Evolutionary conservation across 768 basidiomycete species (phyloP), one percentile per base, ranked within the genome.

Genomic region (Fomitopsis serialis): DNA sequence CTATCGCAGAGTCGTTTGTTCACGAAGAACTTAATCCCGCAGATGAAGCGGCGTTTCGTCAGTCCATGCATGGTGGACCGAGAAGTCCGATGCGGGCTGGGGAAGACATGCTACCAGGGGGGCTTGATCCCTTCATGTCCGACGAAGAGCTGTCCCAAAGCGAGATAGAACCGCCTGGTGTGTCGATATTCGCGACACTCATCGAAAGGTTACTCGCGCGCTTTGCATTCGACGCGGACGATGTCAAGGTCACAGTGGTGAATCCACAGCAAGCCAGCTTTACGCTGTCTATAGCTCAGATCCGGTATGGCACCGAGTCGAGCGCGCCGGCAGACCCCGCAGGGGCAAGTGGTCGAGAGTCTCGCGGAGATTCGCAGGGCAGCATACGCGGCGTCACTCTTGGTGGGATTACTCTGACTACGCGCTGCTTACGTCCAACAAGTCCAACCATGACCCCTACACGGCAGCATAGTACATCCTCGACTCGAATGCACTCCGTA

Each of bases 1-100:
- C 85, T n/a, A 81, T 87, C 13, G 90, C 93, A 1, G 86, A 92
- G 59, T 83, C 86, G 3, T 98, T 98, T 69, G 74, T 96, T 23
- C 87, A 94, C 45, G 78, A 90, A 57, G 91, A 94, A 63, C 73
- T 97, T 47, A 77, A 83, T 22, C 73, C 79, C 7, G 74, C 74
- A 56, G 92, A 96, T 63, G 89, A 85, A 60, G 81, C 79, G 7
- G 73, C 79, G 29, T 74, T 95, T 21, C 79, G 83, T 61, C 77
- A 84, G 54, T 91, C 91, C 1, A 68, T 93, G 45, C 80, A 80
- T 60, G 57, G 61, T 15, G 50, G 65, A 15, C 60, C 70, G 15
- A 48, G 57, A 48, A 53, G 53, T 27, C 56, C 29, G 24, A 35
- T 29, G 3, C 21, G 24, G 19, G 12, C 15, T 6, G 45, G 45